Base-by-base conservation (phyloP, 225 moss, liverwort and hornwort genomes). In the Polytrichum commune region DNA sequence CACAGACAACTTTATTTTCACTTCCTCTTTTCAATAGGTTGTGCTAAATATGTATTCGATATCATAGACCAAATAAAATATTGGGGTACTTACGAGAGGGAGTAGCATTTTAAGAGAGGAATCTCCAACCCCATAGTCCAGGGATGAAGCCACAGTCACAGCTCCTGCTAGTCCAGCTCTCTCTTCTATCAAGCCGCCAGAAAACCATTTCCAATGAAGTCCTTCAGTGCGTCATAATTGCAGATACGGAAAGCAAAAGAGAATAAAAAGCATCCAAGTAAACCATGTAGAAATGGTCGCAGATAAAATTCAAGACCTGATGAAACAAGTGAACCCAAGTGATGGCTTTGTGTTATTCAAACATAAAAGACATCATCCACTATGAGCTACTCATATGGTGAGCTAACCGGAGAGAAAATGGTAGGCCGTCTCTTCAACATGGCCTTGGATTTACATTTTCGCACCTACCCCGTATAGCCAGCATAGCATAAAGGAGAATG, bases 401-500 rank as follows among this genome's bases (percentile, higher is more conserved):
- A 46, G 46, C 46, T 46, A 46, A 68, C 62, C 4, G 4, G 68
- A 69, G 46, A 74, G 26, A 74, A 56, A 67, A 69, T 62, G 19
- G 38, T 64, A 61, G 23, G 65, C 16, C 8, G 33, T 29, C 53
- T 29, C 60, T 71, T 61, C 64, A 67, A 71, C 66, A 69, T 29
- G 29, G 75, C 65, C 73, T 69, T 60, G 27, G 46, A 79, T 65
- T 72, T 60, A 69, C 66, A 27, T 67, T 22, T 53, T 80, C 68
- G 58, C 68, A 89, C 93, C 78, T 89, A 97, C 96, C 96, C 65
- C 86, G 82, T 67, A 84, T 73, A 65, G 97, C 94, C 67, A 97
- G 75, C 86, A 86, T 84, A 74, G 92, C 92, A 83, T 94, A 97
- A 23, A 97, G 81, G 65, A 97, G 90, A 70, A 97, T 97, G 67